Conservation (phyloP, 2,329 filamentous ascomycete species). For the Ophiostoma sp. region DNA sequence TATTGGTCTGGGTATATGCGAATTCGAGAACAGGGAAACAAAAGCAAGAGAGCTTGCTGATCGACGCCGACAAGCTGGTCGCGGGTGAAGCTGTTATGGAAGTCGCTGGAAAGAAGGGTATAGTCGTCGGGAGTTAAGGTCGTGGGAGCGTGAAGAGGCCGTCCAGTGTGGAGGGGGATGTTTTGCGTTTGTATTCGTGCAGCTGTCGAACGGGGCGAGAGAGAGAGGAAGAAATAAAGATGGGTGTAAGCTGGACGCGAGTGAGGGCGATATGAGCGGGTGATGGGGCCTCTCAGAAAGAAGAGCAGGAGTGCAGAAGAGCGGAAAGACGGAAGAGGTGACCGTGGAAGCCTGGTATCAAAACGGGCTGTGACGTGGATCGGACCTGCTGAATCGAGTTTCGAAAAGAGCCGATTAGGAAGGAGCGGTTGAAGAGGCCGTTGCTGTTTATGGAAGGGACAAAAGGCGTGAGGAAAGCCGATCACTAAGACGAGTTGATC, state of each 20-base stretch:
- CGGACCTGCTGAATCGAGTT: background rate
- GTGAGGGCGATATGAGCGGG: background rate
- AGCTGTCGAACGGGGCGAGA: background rate
- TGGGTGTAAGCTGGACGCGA: background rate
- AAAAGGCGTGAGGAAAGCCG: background rate
- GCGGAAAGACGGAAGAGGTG: background rate
- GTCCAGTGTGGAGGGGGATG: background rate
- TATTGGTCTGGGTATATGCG: background rate
- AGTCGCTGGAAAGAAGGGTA: background rate
- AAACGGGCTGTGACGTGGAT: constrained; percentile 1
- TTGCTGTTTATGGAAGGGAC: background rate
- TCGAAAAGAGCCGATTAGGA: background rate
- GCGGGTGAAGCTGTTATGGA: background rate
- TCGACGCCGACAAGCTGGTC: constrained; percentile 5
- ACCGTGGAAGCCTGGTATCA: background rate
- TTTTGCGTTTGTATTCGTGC: background rate
- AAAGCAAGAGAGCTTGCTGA: constrained; percentile 8
- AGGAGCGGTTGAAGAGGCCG: background rate
- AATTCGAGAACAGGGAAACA: background rate
- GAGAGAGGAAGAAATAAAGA: background rate
- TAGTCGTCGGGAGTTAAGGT: background rate
- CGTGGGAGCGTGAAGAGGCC: background rate
- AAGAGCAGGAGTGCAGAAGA: background rate
- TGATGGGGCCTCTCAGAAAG: background rate
- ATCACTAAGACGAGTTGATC: background rate